Percentiles rank a stretch among this genome's conserved stretches.
phyloP scores from a whole-genome alignment of 331 rosid genomes.

The Quercus lobata region DNA sequence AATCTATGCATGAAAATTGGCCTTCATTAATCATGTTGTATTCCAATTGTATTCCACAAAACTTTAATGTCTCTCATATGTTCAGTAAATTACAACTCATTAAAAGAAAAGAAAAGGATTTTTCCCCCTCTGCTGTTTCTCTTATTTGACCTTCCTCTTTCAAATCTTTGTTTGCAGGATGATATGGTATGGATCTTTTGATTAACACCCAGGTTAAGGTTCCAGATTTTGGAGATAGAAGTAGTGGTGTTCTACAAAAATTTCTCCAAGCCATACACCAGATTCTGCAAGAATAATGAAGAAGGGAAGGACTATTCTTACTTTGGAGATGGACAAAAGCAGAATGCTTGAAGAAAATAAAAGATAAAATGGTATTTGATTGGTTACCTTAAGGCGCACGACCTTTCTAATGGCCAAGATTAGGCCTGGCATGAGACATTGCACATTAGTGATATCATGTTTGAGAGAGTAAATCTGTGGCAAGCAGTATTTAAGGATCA shows the following conservation, averaged over 20 bases:
- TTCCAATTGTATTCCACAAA: background rate
- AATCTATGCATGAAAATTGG: background rate
- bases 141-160: slow-evolving; percentile 2
- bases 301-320: background rate
- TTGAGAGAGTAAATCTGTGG: slow-evolving; percentile 71
- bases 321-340: slow-evolving; percentile 9
- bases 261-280: slow-evolving; percentile 97
- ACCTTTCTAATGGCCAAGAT: slow-evolving; percentile 84
- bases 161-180: slow-evolving; percentile 27
- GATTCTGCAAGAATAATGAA: slow-evolving; percentile 53
- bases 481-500: slow-evolving; percentile 14
- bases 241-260: slow-evolving; percentile 41
- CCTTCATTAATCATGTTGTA: background rate
- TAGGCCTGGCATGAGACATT: slow-evolving; percentile 90
- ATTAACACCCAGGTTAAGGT: slow-evolving; percentile 7
- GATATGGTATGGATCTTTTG: slow-evolving; percentile 16
- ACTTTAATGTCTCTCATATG: background rate
- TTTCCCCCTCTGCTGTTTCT: slow-evolving; percentile 10
- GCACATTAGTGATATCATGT: slow-evolving; percentile 82
- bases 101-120: background rate
- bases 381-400: slow-evolving; percentile 80
- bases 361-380: background rate
- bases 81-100: background rate
- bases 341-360: slow-evolving; percentile 7
- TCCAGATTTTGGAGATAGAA: slow-evolving; percentile 18